These are phyloP conservation scores for Tetracladium marchalianum DNA, from an alignment of 495 filamentous ascomycete species.

Conservation along the genomic window DNA sequence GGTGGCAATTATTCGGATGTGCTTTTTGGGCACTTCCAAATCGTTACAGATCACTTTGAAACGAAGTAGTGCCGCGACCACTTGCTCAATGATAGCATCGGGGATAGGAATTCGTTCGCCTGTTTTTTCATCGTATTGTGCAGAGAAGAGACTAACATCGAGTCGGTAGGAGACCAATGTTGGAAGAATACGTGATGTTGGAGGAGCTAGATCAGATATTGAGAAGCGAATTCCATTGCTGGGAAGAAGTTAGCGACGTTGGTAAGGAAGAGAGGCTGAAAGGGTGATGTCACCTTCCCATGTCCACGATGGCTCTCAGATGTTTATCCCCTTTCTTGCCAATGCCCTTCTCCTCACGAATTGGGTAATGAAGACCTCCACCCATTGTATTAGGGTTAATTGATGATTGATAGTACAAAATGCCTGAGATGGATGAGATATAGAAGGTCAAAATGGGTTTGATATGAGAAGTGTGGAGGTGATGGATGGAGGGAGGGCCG, in stretches of 20 bases:
- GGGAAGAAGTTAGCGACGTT: background rate
- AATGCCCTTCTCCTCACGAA: background rate
- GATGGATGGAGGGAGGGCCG: too few species aligned
- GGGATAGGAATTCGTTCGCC: slow-evolving; percentile 36
- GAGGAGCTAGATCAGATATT: slow-evolving; percentile 45
- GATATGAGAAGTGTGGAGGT: too few species aligned
- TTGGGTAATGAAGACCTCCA: background rate
- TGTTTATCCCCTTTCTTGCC: background rate
- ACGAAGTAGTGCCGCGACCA: slow-evolving; percentile 38
- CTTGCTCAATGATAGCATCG: slow-evolving; percentile 31
- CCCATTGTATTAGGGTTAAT: background rate
- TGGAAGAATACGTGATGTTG: slow-evolving; percentile 46
- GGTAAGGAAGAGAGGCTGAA: background rate
- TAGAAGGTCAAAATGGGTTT: too few species aligned
- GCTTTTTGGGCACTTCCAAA: slow-evolving; percentile 34
- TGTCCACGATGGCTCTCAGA: slow-evolving; percentile 5
- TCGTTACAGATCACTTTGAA: slow-evolving; percentile 49
- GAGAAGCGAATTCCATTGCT: slow-evolving; percentile 65
- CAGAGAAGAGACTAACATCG: slow-evolving; percentile 53
- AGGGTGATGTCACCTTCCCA: slow-evolving; percentile 3
- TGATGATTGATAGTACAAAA: too few species aligned
- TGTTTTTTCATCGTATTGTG: slow-evolving; percentile 33
- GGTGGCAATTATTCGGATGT: slow-evolving; percentile 47
- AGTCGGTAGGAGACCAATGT: slow-evolving; percentile 45
- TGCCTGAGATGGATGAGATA: too few species aligned